Base-by-base conservation (phyloP, 1,284 basidiomycete genomes). In the Trametes sp. region DNA sequence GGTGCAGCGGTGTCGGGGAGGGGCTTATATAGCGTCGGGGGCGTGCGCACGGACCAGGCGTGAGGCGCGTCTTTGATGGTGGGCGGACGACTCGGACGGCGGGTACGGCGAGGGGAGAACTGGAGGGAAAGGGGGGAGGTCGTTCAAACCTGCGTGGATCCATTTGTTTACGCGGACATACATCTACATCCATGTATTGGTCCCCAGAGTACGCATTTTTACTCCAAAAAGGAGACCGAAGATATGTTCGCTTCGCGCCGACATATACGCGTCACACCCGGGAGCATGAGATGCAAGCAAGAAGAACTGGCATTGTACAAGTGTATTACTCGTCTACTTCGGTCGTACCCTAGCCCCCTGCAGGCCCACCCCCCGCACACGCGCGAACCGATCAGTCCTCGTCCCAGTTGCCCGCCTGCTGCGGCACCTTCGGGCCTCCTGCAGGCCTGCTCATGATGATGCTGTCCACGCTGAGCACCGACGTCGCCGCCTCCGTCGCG, bases 371-470 rank as follows among this genome's bases (percentile, higher is more conserved):
- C 21, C 6, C 28, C 35, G 13, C 24, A 44, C 41, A 11, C 31
- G 28, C 46, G 6, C 50, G 16, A 4, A 28, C 31, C 9, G 11
- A 10, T 65, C 61, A 75, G 56, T 76, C 92, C 23, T 89, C 89
- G 68, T 94, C 92, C 92, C 92, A 94, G 73, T 92, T 92, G 19
- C 90, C 87, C 42, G 89, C 82, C 74, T 94, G 92, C 73, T 94
- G 90, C 59, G 92, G 92, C 62, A 94, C 81, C 74, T 93, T 94
- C 48, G 92, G 92, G 58, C 92, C 92, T 59, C 94, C 94, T 1
- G 94, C 94, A 54, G 93, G 93, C 75, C 95, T 95, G 77, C 93
- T 95, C 88, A 98, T 97, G 80, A 99, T 99, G 78, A 98, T 98
- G 71, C 93, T 94, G 78, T 99, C 98, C 11, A 99, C 98, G 62